A percentile compares a stretch with the other conserved stretches of the same genome.
Conservation (phyloP, 768 basidiomycete species). For the Boletus barrowsii region DNA sequence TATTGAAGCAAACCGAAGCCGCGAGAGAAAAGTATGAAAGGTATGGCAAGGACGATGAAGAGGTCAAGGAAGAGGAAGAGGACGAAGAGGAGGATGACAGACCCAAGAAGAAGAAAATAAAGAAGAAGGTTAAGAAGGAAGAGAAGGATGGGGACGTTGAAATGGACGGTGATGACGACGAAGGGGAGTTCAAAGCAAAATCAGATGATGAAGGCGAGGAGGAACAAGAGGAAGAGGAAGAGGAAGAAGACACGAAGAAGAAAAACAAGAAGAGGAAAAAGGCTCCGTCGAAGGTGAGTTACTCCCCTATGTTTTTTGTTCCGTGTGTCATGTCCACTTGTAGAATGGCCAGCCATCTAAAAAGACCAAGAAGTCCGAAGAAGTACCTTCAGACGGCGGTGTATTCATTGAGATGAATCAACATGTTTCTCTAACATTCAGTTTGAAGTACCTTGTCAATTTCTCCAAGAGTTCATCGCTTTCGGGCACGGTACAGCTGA, state of each 20-base stretch:
- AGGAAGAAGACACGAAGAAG: slow-evolving; percentile 44
- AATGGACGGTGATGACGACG: slow-evolving; percentile 49
- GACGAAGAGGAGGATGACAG: slow-evolving; percentile 33
- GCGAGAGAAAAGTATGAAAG: slow-evolving; percentile 39
- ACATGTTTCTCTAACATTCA: slow-evolving; percentile 90
- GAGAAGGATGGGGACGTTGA: slow-evolving; percentile 42
- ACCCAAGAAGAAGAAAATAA: slow-evolving; percentile 27
- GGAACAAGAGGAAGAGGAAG: slow-evolving; percentile 48
- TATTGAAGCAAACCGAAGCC: slow-evolving; percentile 73
- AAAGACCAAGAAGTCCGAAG: slow-evolving; percentile 58
- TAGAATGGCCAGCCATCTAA: slow-evolving; percentile 44
- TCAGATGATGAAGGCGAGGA: slow-evolving; percentile 48
- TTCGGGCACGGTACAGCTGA: slow-evolving; percentile 68
- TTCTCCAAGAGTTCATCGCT: slow-evolving; percentile 88
- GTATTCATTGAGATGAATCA: slow-evolving; percentile 86
- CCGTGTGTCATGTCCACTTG: not conserved
- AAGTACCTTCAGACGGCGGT: slow-evolving; percentile 51
- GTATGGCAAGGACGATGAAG: slow-evolving; percentile 43
- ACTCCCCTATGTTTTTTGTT: not conserved
- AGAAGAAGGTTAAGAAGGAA: slow-evolving; percentile 40
- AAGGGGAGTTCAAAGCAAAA: slow-evolving; percentile 39
- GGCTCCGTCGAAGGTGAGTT: slow-evolving; percentile 44
- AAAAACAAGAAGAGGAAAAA: slow-evolving; percentile 72
- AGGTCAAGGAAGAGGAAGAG: slow-evolving; percentile 40
- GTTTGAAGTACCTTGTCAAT: slow-evolving; percentile 94